phyloP scores from a whole-genome alignment of 108 stramenopile species.

The Epipyxis sp. region DNA sequence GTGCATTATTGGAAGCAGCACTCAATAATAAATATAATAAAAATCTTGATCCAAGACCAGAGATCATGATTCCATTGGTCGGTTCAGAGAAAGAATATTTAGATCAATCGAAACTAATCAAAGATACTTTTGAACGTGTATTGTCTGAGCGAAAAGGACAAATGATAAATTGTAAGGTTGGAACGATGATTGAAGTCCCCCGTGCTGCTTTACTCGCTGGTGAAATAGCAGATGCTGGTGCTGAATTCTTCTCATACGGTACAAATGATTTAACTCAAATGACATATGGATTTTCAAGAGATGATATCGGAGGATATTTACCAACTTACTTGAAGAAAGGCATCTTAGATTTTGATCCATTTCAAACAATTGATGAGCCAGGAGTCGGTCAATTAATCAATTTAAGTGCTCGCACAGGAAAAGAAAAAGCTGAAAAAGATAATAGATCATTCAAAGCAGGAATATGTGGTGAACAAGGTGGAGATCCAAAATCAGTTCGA shows the following conservation, averaged over 20 bases:
- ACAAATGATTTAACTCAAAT: slow-evolving; percentile 82
- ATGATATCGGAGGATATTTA: slow-evolving; percentile 74
- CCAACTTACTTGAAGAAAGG: slow-evolving; percentile 69
- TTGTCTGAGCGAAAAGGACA: slow-evolving; percentile 34
- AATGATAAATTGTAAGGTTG: slow-evolving; percentile 66
- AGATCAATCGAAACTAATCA: slow-evolving; percentile 41
- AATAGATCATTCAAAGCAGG: slow-evolving; percentile 53
- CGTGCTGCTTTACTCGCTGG: slow-evolving; percentile 70
- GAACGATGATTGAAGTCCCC: slow-evolving; percentile 85
- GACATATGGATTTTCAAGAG: slow-evolving; percentile 78
- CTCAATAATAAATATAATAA: slow-evolving; percentile 26
- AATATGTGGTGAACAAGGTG: slow-evolving; percentile 81
- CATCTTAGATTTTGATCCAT: slow-evolving; percentile 75
- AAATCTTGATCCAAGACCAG: slow-evolving; percentile 50
- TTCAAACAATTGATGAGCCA: slow-evolving; percentile 72
- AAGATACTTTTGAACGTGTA: slow-evolving; percentile 37
- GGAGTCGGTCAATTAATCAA: slow-evolving; percentile 72
- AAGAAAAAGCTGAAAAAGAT: slow-evolving; percentile 52
- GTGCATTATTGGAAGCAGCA: slow-evolving; percentile 57
- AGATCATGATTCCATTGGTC: slow-evolving; percentile 57
- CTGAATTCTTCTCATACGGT: slow-evolving; percentile 77
- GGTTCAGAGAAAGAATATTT: slow-evolving; percentile 43
- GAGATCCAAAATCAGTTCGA: slow-evolving; percentile 68
- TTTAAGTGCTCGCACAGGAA: slow-evolving; percentile 59
- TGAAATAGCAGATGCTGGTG: slow-evolving; percentile 59